Percentiles rank a stretch among this genome's conserved stretches.
phyloP scores from a whole-genome alignment of 2,329 filamentous ascomycete species.

The Trichoderma aggressivum region DNA sequence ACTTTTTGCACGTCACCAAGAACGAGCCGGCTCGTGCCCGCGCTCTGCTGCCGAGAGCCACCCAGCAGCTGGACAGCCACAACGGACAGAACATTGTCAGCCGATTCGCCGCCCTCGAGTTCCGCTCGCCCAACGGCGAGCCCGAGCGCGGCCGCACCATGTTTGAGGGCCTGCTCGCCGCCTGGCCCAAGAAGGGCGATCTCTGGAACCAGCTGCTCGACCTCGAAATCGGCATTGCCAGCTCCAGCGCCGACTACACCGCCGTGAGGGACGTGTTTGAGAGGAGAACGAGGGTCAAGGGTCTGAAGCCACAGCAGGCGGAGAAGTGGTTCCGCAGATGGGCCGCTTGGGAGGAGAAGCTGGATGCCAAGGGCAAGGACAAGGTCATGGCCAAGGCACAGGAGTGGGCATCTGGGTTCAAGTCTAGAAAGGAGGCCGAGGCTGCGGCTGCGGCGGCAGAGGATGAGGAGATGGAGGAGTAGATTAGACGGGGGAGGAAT shows the following conservation, averaged over 20 bases:
- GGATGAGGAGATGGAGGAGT: conserved; percentile 37
- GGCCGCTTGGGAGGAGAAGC: conserved; percentile 80
- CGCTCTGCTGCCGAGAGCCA: conserved; percentile 74
- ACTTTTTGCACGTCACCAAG: conserved; percentile 78
- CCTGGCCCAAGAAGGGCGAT: conserved; percentile 85
- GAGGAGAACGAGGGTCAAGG: conserved; percentile 65
- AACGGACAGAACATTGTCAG: conserved; percentile 68
- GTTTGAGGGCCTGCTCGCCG: conserved; percentile 81
- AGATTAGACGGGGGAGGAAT: not conserved
- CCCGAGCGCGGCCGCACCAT: conserved; percentile 90
- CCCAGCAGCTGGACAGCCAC: conserved; percentile 71
- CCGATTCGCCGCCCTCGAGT: conserved; percentile 90
- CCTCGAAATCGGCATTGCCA: conserved; percentile 66
- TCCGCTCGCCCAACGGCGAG: conserved; percentile 76
- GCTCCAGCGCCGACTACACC: conserved; percentile 48
- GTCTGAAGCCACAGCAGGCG: conserved; percentile 77
- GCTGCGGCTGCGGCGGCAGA: conserved; percentile 34
- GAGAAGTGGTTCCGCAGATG: conserved; percentile 89
- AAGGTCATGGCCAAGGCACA: conserved; percentile 68
- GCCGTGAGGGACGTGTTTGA: conserved; percentile 77
- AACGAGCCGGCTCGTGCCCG: conserved; percentile 70
- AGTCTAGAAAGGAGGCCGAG: conserved; percentile 43
- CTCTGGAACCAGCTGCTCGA: conserved; percentile 92
- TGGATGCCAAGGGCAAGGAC: conserved; percentile 64
- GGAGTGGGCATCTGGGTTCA: conserved; percentile 61